Percentiles rank a stretch among this genome's conserved stretches.
phyloP scores from a whole-genome alignment of 1,284 basidiomycete genomes.

The Coniferiporia sulphurascens region DNA sequence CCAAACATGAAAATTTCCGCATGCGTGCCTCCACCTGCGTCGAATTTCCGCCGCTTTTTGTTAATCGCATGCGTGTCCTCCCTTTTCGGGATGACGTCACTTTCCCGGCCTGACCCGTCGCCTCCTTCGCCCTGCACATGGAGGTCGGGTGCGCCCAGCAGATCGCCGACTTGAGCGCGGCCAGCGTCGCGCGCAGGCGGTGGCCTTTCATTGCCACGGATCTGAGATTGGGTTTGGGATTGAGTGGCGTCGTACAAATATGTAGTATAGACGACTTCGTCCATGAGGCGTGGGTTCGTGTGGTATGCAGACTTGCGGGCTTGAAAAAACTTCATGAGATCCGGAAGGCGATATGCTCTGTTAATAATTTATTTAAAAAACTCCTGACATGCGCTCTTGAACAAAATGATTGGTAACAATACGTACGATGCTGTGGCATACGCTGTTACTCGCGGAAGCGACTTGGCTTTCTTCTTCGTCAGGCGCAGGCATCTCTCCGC shows the following conservation, averaged over 20 bases:
- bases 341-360: conserved; percentile 85
- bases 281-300: conserved; percentile 77
- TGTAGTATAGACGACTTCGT: conserved; percentile 82
- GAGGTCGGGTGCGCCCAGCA: conserved; percentile 70
- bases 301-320: conserved; percentile 78
- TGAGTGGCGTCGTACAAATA: conserved; percentile 54
- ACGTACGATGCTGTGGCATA: conserved; percentile 89
- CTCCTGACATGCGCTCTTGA: background rate
- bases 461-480: conserved; percentile 93
- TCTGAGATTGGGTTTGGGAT: conserved; percentile 29
- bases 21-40: conserved; percentile 55
- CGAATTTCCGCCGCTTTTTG: conserved; percentile 56
- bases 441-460: conserved; percentile 89
- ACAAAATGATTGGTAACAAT: background rate
- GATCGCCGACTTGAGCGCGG: conserved; percentile 47
- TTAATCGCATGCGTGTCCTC: conserved; percentile 26
- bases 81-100: conserved; percentile 27
- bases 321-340: conserved; percentile 84
- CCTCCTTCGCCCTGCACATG: conserved; percentile 27
- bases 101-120: conserved; percentile 17
- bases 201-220: conserved; percentile 20
- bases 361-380: background rate
- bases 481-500: conserved; percentile 83
- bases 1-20: conserved; percentile 93
- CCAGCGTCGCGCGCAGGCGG: conserved; percentile 16